Evolutionary conservation across 441 rosid genomes (phyloP).

Genomic region (Brassica hybrid): DNA sequence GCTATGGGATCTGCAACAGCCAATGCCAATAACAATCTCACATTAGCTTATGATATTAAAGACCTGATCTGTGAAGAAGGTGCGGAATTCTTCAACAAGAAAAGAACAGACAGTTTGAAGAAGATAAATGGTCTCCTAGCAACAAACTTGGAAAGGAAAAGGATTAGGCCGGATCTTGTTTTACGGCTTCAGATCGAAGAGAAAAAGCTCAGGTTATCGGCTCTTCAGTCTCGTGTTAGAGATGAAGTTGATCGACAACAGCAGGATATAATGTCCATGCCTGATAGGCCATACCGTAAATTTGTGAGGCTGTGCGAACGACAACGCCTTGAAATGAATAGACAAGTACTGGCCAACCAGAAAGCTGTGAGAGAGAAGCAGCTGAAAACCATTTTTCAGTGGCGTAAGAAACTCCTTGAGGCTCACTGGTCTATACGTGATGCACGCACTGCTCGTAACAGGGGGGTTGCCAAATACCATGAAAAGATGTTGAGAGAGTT

Average conservation of each 20-base stretch:
- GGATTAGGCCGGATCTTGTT: conserved; percentile 99
- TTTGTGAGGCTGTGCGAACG: conserved; percentile 98
- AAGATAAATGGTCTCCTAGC: conserved; percentile 86
- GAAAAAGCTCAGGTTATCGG: conserved; percentile 84
- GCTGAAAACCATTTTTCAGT: conserved; percentile 92
- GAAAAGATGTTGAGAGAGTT: conserved; percentile 96
- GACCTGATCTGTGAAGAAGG: conserved; percentile 97
- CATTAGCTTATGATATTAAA: conserved; percentile 87
- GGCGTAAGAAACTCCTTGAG: conserved; percentile 99
- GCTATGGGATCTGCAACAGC: conserved; percentile 63
- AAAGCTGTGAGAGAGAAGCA: conserved; percentile 94
- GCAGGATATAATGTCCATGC: conserved; percentile 99
- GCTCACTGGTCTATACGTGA: conserved; percentile 99
- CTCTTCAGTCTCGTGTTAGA: conserved; percentile 86
- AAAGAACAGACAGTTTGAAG: conserved; percentile 82
- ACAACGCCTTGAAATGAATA: conserved; percentile 88
- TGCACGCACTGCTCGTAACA: conserved; percentile 97
- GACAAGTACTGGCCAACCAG: conserved; percentile 91
- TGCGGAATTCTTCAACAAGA: conserved; percentile 73
- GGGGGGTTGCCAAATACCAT: conserved; percentile 99
- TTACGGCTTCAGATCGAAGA: conserved; percentile 97
- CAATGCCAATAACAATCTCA: conserved; percentile 81
- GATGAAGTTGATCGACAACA: conserved; percentile 97
- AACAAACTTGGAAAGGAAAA: conserved; percentile 92
- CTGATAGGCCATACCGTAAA: conserved; percentile 97